A percentile compares a stretch with the other conserved stretches of the same genome.
phyloP scores from a whole-genome alignment of 2,329 filamentous ascomycete genomes.

The Trichoderma sp. region DNA sequence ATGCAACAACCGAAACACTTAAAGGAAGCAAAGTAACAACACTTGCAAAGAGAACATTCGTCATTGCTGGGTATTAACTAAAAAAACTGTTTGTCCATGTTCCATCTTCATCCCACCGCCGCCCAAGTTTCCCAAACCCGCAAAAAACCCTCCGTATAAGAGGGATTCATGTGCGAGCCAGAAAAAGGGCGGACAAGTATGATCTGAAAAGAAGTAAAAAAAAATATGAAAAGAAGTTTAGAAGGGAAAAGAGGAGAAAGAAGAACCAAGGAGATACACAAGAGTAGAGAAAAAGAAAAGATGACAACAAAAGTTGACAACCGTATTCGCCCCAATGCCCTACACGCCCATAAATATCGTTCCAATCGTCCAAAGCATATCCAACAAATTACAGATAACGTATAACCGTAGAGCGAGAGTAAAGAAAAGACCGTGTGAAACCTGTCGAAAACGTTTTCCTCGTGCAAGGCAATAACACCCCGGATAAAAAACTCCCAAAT shows the following conservation, averaged over 20 bases:
- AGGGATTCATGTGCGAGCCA: background rate
- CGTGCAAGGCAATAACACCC: background rate
- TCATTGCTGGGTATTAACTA: slow-evolving; percentile 17
- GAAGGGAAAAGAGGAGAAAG: background rate
- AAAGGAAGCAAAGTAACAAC: background rate
- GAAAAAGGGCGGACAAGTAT: background rate
- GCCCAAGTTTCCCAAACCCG: background rate
- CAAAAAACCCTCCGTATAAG: background rate
- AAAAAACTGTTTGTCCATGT: background rate
- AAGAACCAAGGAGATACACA: background rate
- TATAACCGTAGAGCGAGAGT: slow-evolving; percentile 3
- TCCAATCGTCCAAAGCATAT: slow-evolving; percentile 2
- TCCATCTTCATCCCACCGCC: slow-evolving; percentile 1
- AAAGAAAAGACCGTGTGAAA: slow-evolving; percentile 9
- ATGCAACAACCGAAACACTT: background rate
- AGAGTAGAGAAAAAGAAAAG: background rate
- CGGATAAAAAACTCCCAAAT: background rate
- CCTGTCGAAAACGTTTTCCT: slow-evolving; percentile 17
- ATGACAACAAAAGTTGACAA: background rate
- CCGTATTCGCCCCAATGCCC: background rate
- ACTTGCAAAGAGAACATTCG: background rate
- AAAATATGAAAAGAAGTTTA: background rate
- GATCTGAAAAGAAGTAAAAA: background rate
- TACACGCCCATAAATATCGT: slow-evolving; percentile 12
- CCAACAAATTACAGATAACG: background rate